Conservation (phyloP, 2,329 filamentous ascomycete genomes). For the Aspergillus pseudotamarii region DNA sequence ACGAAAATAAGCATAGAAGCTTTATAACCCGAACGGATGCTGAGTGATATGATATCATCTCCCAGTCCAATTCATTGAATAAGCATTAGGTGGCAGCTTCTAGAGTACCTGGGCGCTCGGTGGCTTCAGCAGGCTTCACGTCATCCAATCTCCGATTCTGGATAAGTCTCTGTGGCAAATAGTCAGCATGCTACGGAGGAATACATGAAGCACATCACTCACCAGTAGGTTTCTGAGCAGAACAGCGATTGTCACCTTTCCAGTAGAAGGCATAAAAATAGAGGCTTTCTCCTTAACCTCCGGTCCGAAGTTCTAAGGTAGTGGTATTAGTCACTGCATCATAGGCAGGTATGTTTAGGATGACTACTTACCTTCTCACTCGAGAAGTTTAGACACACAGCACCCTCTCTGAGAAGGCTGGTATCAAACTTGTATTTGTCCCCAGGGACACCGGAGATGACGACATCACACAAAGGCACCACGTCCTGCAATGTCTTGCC, state of each 20-base stretch:
- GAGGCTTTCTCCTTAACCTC: constrained; percentile 93
- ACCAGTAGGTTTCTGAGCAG: constrained; percentile 86
- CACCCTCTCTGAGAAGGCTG: constrained; percentile 80
- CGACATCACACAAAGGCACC: constrained; percentile 85
- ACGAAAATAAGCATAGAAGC: constrained; percentile 10
- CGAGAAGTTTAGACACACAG: constrained; percentile 98
- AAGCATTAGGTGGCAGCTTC: constrained; percentile 33
- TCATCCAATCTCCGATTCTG: constrained; percentile 46
- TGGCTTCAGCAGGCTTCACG: constrained; percentile 43
- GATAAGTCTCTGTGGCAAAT: constrained; percentile 39
- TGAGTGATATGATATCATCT: constrained; percentile 19
- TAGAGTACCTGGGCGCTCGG: constrained; percentile 45
- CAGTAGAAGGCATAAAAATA: constrained; percentile 95
- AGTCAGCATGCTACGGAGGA: constrained; percentile 17
- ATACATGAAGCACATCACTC: constrained; percentile 42
- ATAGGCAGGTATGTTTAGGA: background rate
- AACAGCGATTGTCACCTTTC: constrained; percentile 95
- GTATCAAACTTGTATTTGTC: constrained; percentile 89
- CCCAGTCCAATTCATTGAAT: constrained; percentile 6
- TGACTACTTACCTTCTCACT: constrained; percentile 67
- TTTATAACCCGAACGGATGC: constrained; percentile 16
- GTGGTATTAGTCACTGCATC: constrained; percentile 3
- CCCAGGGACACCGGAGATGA: constrained; percentile 88
- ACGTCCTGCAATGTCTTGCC: constrained; percentile 80
- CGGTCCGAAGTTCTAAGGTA: constrained; percentile 74